Base-by-base conservation (phyloP, 2,329 filamentous ascomycete genomes). In the Paramyrothecium roridum region DNA sequence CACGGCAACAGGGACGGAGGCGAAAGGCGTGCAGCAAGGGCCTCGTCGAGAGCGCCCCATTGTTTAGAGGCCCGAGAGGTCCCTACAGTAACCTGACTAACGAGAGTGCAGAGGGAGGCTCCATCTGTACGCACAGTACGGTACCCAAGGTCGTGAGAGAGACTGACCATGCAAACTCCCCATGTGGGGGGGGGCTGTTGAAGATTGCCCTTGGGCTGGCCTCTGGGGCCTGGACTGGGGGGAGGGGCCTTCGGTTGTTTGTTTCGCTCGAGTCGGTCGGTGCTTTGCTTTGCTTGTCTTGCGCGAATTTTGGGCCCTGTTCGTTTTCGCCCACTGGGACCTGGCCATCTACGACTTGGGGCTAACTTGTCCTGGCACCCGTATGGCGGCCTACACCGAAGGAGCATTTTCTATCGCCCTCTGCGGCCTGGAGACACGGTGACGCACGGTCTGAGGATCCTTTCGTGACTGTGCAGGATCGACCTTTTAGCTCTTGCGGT, bases 221-320 rank as follows among this genome's bases (percentile, higher is more conserved):
- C 10, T 30, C 26, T 30, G 26, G 26, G 26, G 26, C 26, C 26
- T 30, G 26, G 26, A 30, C 26, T 30, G 26, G 26, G 26, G 26
- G 26, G 26, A 30, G 26, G 26, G 26, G 26, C 26, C 6, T 43
- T 43, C 37, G 37, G 37, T 43, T 16, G 37, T 19, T 43, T 43
- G 37, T 43, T 43, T 43, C n/a, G 37, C 16, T 43, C n/a, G 37
- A 19, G 13, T 43, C 13, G 7, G 37, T 13, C n/a, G 37, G 13
- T 30, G 26, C 26, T 30, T 30, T 30, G 26, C 26, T 30, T 30
- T 30, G 26, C 26, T 21, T 13, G 43, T 48, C 23, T 48, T 50
- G 48, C 48, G 48, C 48, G 48, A 50, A 50, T 50, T 50, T 43
- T 13, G 37, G n/a, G 37, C 37, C 37, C 37, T 43, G 37, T 30